These are phyloP conservation scores for Citrus trifoliata DNA, from an alignment of 345 rosid genomes.

Conservation along the genomic window DNA sequence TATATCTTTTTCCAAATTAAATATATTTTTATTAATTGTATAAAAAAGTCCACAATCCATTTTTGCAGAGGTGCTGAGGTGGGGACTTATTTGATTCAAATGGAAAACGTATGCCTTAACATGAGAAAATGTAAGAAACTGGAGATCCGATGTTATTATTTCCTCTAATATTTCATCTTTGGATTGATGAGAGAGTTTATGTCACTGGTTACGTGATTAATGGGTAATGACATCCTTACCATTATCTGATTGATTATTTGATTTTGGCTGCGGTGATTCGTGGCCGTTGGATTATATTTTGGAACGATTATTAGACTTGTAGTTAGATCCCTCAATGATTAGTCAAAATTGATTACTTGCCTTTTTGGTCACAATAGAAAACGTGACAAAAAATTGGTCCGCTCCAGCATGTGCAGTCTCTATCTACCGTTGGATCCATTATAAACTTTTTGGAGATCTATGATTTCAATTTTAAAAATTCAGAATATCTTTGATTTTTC, in stretches of 20 bases:
- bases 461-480: background rate
- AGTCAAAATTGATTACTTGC: background rate
- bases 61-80: no score
- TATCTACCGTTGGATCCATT: background rate
- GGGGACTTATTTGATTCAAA: background rate
- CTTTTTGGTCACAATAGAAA: background rate
- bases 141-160: background rate
- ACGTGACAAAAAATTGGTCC: background rate
- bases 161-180: background rate
- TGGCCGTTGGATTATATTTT: conserved; percentile 5
- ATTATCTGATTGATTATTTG: background rate
- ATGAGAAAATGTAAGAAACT: background rate
- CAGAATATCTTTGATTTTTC: background rate
- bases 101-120: background rate
- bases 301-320: background rate
- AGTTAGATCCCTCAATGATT: conserved; percentile 8
- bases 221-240: background rate
- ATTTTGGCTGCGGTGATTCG: conserved; percentile 7
- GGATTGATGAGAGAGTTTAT: no score
- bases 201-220: background rate
- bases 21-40: no score
- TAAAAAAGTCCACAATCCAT: background rate
- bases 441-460: background rate
- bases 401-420: background rate
- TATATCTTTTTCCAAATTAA: no score